phyloP scores from a whole-genome alignment of 225 moss, liverwort and hornwort genomes.

The Ulota crispa region DNA sequence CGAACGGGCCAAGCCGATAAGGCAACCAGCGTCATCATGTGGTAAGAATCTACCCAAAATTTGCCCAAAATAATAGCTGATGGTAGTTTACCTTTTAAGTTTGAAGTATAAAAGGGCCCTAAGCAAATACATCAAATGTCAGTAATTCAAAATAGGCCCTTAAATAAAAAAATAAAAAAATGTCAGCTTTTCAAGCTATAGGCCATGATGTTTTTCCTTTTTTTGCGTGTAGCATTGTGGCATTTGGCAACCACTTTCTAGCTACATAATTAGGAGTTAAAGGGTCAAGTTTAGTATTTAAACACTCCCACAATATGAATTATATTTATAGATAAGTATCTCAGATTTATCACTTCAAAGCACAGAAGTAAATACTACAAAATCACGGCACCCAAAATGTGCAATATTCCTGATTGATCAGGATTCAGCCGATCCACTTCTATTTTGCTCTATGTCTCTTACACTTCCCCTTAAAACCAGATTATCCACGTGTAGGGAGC shows the following conservation, averaged over 20 bases:
- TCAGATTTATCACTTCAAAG: not conserved
- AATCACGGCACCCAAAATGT: not conserved
- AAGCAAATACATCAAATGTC: too few relatives aligned
- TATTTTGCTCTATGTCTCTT: not conserved
- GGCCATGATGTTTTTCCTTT: too few relatives aligned
- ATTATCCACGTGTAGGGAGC: not conserved
- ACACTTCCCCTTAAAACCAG: not conserved
- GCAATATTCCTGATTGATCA: slow-evolving; percentile 4
- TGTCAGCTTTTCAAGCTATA: too few relatives aligned
- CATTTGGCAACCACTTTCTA: not conserved
- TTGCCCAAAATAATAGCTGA: too few relatives aligned
- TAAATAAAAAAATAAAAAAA: too few relatives aligned
- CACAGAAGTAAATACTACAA: not conserved
- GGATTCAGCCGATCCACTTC: not conserved
- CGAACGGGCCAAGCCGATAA: too few relatives aligned
- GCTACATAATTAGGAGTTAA: not conserved
- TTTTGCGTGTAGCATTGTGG: too few relatives aligned
- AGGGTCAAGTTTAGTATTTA: not conserved
- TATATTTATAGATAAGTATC: not conserved
- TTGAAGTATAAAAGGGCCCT: too few relatives aligned
- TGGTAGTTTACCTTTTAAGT: too few relatives aligned
- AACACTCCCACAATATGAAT: not conserved
- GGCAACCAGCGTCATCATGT: too few relatives aligned
- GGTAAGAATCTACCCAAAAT: too few relatives aligned
- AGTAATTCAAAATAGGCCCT: too few relatives aligned